Base-by-base conservation (phyloP, 495 filamentous ascomycete species). In the Elasticomyces elasticus region DNA sequence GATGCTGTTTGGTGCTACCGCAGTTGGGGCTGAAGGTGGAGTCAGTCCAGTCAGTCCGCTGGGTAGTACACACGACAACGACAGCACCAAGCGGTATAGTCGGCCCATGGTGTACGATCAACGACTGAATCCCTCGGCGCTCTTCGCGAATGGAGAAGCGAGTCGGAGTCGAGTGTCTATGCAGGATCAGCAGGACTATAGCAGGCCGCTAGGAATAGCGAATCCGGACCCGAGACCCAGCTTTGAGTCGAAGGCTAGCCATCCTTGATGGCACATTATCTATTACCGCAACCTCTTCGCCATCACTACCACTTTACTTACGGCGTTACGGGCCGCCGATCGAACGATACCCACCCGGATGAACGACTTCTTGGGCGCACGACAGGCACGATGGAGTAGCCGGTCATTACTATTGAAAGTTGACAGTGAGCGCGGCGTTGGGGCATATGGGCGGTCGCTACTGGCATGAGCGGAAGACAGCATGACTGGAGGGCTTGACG, bases 131-230 rank as follows among this genome's bases (percentile, higher is more conserved):
- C 61, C 61, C 0, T 55, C 48, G 9, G 58, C 61, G 30, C 42
- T 63, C 20, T 57, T 61, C 31, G 43, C 43, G 12, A 51, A 61
- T 31, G 17, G 20, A 1, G 58, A 61, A 12, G 60, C 37, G 28
- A 63, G 58, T 35, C 50, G 53, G 28, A 61, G 59, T 35, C 59
- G 51, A 12, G 35, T 59, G n/a, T 61, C 59, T 11, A 54, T 63
- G 27, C 57, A 63, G 49, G 61, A 63, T 28, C 31, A 60, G 31
- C 49, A 45, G 30, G 61, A 63, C 28, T 63, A 63, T 43, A 54
- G 52, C 17, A 47, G 48, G 25, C 48, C 48, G 19, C 19, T 51
- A 19, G 48, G 48, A 13, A 23, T 51, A 11, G 33, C 48, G 7
- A 51, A 51, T 28, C 48, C 48, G 33, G 48, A 51, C 26, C 2